Evolutionary conservation across 106 monocot genomes (phyloP).

Genomic region (Phalaenopsis equestris): DNA sequence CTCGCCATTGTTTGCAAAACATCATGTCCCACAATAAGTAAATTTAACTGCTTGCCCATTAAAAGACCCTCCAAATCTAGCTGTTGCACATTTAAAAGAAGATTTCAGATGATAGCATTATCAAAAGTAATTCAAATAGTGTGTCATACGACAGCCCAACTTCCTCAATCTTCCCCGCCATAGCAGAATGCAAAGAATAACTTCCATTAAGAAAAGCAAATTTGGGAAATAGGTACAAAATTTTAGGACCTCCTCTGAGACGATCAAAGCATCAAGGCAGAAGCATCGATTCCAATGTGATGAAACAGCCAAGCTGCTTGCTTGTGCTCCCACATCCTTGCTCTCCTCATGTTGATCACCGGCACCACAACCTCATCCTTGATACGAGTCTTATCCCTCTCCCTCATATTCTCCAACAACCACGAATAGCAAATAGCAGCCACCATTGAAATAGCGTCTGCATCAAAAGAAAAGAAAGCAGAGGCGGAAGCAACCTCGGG

Average conservation of each 20-base stretch:
- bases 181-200: background rate
- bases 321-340: slow-evolving; percentile 32
- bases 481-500: background rate
- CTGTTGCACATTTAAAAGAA: slow-evolving; percentile 11
- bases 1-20: slow-evolving; percentile 45
- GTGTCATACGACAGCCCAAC: too few species aligned
- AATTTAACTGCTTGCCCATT: slow-evolving; percentile 30
- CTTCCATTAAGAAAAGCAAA: too few species aligned
- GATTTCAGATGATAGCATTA: background rate
- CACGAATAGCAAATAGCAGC: slow-evolving; percentile 53
- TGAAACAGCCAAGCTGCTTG: slow-evolving; percentile 57
- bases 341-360: slow-evolving; percentile 40
- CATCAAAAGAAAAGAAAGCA: background rate
- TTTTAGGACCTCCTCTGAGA: slow-evolving; percentile 41
- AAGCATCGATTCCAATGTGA: slow-evolving; percentile 46
- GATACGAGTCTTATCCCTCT: background rate
- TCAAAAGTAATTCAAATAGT: background rate
- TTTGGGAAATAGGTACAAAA: background rate
- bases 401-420: slow-evolving; percentile 35
- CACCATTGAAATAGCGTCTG: slow-evolving; percentile 37
- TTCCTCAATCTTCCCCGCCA: background rate
- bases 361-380: slow-evolving; percentile 27
- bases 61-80: slow-evolving; percentile 42
- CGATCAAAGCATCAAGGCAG: slow-evolving; percentile 37
- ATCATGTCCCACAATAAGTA: slow-evolving; percentile 40